Base-by-base conservation (phyloP, 2,329 filamentous ascomycete species). In the Sporothrix inflata region DNA sequence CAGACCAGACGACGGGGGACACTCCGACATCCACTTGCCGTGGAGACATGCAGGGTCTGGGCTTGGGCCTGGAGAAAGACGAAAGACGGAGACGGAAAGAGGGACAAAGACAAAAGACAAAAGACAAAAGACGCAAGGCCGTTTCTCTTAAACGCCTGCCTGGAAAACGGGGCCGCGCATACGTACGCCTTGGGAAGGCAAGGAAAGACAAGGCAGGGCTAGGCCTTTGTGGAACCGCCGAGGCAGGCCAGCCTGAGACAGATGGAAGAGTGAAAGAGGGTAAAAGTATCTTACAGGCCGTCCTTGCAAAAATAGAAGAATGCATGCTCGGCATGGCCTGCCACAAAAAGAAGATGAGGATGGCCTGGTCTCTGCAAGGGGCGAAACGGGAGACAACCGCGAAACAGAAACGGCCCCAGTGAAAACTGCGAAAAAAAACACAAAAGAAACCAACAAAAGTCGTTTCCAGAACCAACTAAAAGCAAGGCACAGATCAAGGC, bases 131-230 rank as follows among this genome's bases (percentile, higher is more conserved):
- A 30, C 51, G n/a, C n/a, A n/a, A 34, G 49, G 16, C 60, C 60
- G 60, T 65, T 27, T 65, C 12, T 45, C n/a, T 34, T 66, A 66
- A 47, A 66, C 63, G 63, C 42, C 63, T 66, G 63, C 63, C 63
- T 66, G 24, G 21, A 19, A 45, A 65, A 65, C 60, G 38, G 60
- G 21, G 55, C 55, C 34, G 34, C 34, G 57, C 57, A 45, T 30
- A 47, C 63, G 63, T 66, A 66, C 24, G 40, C 34, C 12, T 65
- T 21, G n/a, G 21, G 57, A n/a, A 14, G 60, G n/a, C 57, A 42
- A 63, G 30, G 30, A n/a, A n/a, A n/a, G n/a, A n/a, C 53, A 60
- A 34, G 27, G 27, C n/a, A 16, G 6, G 63, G 24, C 63, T 7
- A 49, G 63, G 42, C 63, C 42, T 66, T 49, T 66, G 63, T 66